Conservation (phyloP, 768 basidiomycete genomes). For the Auriculariales sp. region DNA sequence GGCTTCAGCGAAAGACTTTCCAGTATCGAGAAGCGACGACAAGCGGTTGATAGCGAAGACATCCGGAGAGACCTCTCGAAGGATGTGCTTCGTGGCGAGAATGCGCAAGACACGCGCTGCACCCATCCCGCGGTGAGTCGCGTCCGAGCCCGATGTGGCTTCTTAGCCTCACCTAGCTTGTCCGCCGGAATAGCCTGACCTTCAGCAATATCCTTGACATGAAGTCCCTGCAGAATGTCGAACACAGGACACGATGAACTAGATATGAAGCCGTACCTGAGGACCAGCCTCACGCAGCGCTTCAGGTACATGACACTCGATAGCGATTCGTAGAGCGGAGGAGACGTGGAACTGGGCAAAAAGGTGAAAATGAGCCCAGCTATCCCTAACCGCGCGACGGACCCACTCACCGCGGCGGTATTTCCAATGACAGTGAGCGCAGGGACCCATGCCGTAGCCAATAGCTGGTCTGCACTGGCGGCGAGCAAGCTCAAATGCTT, state of each 20-base stretch:
- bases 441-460: neutral
- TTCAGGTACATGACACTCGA: neutral
- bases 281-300: neutral
- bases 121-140: neutral
- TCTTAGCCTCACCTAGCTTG: slow-evolving; percentile 21
- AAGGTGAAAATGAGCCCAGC: too few species aligned
- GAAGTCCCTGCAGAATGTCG: slow-evolving; percentile 10
- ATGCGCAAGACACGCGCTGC: slow-evolving; percentile 17
- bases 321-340: neutral
- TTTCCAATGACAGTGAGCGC: neutral
- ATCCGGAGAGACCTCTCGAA: slow-evolving; percentile 17
- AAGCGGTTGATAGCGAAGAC: slow-evolving; percentile 16
- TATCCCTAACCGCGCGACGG: too few species aligned
- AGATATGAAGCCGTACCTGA: neutral
- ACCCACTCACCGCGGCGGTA: too few species aligned
- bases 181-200: slow-evolving; percentile 16
- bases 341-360: neutral
- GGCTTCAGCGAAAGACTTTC: slow-evolving; percentile 2
- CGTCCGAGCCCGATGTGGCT: too few species aligned
- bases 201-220: slow-evolving; percentile 22
- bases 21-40: slow-evolving; percentile 11
- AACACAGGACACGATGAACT: neutral
- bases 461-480: neutral
- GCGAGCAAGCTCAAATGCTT: neutral
- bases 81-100: slow-evolving; percentile 17